A percentile compares a stretch with the other conserved stretches of the same genome.
Evolutionary conservation across 1,284 basidiomycete genomes (phyloP).

Genomic region (Erythrobasidium hasegawianum): DNA sequence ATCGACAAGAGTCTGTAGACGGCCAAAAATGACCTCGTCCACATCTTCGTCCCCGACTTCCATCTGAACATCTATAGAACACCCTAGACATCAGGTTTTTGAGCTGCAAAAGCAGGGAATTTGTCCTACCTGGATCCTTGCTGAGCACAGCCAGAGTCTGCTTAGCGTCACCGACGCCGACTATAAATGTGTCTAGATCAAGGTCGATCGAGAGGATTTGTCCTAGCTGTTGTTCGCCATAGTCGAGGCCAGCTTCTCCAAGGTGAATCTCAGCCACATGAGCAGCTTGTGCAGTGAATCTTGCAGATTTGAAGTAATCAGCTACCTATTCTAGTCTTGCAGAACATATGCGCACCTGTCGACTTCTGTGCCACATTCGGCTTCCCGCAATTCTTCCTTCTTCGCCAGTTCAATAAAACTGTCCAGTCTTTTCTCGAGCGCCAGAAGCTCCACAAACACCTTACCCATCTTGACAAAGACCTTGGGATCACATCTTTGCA

Average conservation of each 20-base stretch:
- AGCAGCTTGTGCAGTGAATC: conserved; percentile 83
- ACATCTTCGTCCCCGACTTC: conserved; percentile 65
- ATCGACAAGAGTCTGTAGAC: conserved; percentile 73
- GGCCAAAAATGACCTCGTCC: conserved; percentile 68
- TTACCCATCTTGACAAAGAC: conserved; percentile 79
- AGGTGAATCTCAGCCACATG: conserved; percentile 84
- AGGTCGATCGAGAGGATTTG: conserved; percentile 73
- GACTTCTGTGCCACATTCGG: conserved; percentile 84
- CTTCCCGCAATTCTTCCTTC: conserved; percentile 83
- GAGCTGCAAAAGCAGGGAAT: conserved; percentile 3
- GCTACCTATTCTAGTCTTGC: too few species aligned
- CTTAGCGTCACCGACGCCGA: conserved; percentile 79
- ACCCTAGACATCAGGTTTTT: conserved; percentile 24
- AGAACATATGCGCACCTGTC: conserved; percentile 69
- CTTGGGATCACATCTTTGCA: conserved; percentile 71
- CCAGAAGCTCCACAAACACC: conserved; percentile 74
- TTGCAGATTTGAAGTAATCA: too few species aligned
- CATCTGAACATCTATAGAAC: conserved; percentile 60
- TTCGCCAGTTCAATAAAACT: conserved; percentile 79
- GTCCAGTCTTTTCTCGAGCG: conserved; percentile 86
- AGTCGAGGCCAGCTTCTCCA: conserved; percentile 68
- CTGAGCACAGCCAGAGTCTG: conserved; percentile 69
- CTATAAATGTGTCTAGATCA: conserved; percentile 86
- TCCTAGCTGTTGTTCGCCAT: conserved; percentile 83
- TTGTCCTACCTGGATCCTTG: conserved; percentile 65